Base-by-base conservation (phyloP, 2,329 filamentous ascomycete genomes). In the Trichophyton schoenleinii region DNA sequence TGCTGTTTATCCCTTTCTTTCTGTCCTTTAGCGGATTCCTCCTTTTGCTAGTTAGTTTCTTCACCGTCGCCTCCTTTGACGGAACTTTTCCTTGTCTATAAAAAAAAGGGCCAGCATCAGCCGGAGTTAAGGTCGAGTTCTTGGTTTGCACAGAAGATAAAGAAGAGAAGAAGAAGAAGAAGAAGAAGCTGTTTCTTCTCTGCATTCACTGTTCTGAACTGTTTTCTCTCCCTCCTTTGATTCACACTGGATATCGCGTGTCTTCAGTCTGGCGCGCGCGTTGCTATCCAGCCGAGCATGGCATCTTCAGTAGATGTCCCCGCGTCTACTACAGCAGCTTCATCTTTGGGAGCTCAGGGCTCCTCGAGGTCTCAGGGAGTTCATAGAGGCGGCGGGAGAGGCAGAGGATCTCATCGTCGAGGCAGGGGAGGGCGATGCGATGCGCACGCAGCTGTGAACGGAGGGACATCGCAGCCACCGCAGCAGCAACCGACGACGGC, bases 371-470 rank as follows among this genome's bases (percentile, higher is more conserved):
- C 44, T 20, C 38, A 46, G 20, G 36, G 46, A 52, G 42, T 49
- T 25, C n/a, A 15, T 34, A 42, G 60, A 60, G 60, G 42, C 11
- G 31, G 57, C n/a, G 42, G 57, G 2, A 52, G 62, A 53, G 60
- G 49, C 55, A 41, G 55, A 58, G 55, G n/a, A 3, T 44, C 34
- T 7, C 34, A 58, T 25, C 55, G 55, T 25, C 36, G 41, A 42
- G 55, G 36, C 13, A 20, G 41, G 15, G 38, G 55, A 58, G 55
- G 55, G 13, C 25, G 55, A 58, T 36, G 55, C 20, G 36, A 41
- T 44, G 18, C 9, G 15, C 15, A 18, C 13, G 18, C 53, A 57
- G 28, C 7, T 57, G 53, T 25, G 36, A 22, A 57, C 11, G 53
- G 18, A 18, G 18, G 28, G 31, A 36, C 22, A 15, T 15, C n/a